Base-by-base conservation (phyloP, 805 yeast species). In the Candida lessepsii region DNA sequence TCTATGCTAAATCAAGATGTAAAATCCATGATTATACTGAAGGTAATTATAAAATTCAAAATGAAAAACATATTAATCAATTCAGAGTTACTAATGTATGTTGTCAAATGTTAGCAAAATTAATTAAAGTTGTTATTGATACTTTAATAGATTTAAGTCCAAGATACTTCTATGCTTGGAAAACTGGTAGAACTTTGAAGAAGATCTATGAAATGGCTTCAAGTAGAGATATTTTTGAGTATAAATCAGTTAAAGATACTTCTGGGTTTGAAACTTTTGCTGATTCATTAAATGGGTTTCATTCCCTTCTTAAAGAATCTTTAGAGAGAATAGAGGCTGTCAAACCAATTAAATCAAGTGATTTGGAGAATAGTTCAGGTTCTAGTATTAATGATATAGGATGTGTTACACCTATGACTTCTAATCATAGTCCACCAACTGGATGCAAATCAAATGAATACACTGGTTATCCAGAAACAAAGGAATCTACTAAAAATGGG, bases 81-180 rank as follows among this genome's bases (percentile, higher is more conserved):
- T 40, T 23, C 14, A 21, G 25, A 15, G 21, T 35, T 7, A 15
- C 30, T 7, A 34, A 17, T 15, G 9, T 21, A 4, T 34, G 35
- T 24, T 13, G 26, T 13, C 23, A 40, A 9, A 11, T 34, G 17
- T 25, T 34, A 17, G 16, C 18, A 2, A 35, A 23, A 14, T 4
- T 40, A 6, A 23, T 40, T 8, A 25, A 11, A 9, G 11, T n/a
- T 2, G 14, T 41, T 5, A 21, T 37, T 7, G 38, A 32, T 2
- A 25, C 41, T 3, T 23, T 42, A 7, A 15, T 15, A 3, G 39
- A 38, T 28, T 60, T 83, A 25, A 77, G 86, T 13, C 67, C 63
- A 14, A 70, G 76, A 47, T 82, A 80, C 52, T 79, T 76, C 42
- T 80, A 79, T 52, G 83, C 87, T 2, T 80, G 81, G 79, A 73